These are phyloP conservation scores for Ajuga chamaepitys DNA, from an alignment of 257 asterid genomes.

Conservation along the genomic window DNA sequence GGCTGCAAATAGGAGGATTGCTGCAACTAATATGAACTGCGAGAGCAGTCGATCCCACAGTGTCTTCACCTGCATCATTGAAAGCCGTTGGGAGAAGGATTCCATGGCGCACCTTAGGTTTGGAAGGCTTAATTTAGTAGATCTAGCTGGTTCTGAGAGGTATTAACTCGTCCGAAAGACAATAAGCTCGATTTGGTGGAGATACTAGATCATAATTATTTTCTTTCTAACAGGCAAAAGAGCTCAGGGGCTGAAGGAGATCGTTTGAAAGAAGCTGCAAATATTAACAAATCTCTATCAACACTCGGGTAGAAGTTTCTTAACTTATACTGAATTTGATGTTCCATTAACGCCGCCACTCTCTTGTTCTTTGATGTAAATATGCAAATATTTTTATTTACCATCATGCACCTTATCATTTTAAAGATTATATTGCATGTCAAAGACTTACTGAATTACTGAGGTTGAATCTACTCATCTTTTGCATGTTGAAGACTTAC, in stretches of 20 bases:
- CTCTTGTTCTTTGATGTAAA: background rate
- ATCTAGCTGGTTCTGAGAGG: conserved; percentile 95
- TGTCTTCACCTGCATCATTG: conserved; percentile 80
- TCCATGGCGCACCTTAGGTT: conserved; percentile 71
- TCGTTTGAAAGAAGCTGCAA: conserved; percentile 87
- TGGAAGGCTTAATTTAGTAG: conserved; percentile 80
- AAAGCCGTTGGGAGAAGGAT: conserved; percentile 83
- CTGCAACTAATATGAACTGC: conserved; percentile 77
- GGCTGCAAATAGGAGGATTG: conserved; percentile 75
- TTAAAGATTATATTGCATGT: background rate
- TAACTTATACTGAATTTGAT: background rate
- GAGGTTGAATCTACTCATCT: background rate
- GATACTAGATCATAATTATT: conserved; percentile 4
- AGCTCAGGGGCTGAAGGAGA: conserved; percentile 90
- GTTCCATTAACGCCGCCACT: background rate
- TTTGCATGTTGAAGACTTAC: background rate
- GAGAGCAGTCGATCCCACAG: conserved; percentile 93
- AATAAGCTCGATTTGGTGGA: conserved; percentile 11
- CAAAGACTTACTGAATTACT: background rate
- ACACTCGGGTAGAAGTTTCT: conserved; percentile 67
- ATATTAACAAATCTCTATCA: conserved; percentile 75
- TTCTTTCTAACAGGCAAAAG: conserved; percentile 56
- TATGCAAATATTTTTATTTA: background rate
- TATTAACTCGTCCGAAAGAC: conserved; percentile 16
- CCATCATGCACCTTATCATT: background rate